Evolutionary conservation across 441 rosid species (phyloP).

Genomic region (Brassica balearica): DNA sequence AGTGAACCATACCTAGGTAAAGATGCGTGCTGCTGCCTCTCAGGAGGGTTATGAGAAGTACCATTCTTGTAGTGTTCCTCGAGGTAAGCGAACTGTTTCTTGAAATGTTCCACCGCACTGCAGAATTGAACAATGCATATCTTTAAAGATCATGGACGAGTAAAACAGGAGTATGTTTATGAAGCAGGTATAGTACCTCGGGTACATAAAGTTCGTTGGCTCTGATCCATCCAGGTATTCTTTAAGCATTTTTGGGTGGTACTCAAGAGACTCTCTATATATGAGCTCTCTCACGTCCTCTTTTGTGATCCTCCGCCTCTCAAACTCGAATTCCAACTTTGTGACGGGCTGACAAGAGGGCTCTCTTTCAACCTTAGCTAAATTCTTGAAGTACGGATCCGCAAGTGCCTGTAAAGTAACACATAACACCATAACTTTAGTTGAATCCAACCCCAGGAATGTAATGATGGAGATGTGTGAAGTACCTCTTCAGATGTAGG

Average conservation of each 20-base stretch:
- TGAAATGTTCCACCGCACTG: constrained; percentile 98
- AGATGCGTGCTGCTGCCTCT: constrained; percentile 94
- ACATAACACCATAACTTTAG: constrained; percentile 20
- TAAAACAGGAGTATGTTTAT: constrained; percentile 14
- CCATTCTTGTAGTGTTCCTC: constrained; percentile 95
- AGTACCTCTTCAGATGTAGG: constrained; percentile 93
- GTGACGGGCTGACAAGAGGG: constrained; percentile 95
- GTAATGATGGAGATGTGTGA: constrained; percentile 11
- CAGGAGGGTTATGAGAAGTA: constrained; percentile 74
- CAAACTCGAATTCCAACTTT: constrained; percentile 95
- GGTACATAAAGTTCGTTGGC: constrained; percentile 93
- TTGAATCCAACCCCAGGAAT: constrained; percentile 1
- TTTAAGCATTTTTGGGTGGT: constrained; percentile 92
- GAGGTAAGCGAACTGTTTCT: constrained; percentile 93
- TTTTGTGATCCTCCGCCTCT: constrained; percentile 92
- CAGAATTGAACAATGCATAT: constrained; percentile 33
- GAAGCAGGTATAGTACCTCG: constrained; percentile 59
- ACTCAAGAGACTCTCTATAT: constrained; percentile 88
- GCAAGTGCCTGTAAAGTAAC: constrained; percentile 77
- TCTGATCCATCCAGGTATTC: constrained; percentile 87
- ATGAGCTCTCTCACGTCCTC: constrained; percentile 95
- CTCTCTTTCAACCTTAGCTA: constrained; percentile 96
- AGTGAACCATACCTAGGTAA: constrained; percentile 71
- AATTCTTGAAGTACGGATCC: constrained; percentile 89
- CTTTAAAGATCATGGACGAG: constrained; percentile 5